Evolutionary conservation across 148 eudicot species (phyloP).

Genomic region (Rhododendron simsii): DNA sequence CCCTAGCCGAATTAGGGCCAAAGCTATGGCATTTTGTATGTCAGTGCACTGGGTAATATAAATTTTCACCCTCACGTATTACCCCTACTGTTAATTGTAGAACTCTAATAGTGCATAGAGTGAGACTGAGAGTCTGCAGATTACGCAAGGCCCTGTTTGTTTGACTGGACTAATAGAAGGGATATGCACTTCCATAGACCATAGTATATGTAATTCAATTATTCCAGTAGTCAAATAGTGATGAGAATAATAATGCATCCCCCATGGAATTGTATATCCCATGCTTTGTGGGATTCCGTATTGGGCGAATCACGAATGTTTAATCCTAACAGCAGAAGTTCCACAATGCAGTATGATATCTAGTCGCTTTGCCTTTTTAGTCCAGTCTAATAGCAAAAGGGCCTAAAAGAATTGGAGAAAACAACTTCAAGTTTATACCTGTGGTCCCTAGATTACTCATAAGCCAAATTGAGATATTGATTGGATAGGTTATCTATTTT

Average conservation of each 20-base stretch:
- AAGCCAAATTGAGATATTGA: neutral
- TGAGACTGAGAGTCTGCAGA: neutral
- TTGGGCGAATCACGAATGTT: neutral
- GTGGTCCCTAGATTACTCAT: neutral
- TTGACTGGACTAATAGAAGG: neutral
- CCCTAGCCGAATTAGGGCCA: conserved; percentile 86
- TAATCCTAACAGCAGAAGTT: neutral
- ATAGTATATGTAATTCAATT: neutral
- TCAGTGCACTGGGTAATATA: conserved; percentile 84
- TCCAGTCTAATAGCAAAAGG: neutral
- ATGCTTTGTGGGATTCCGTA: neutral
- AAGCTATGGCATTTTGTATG: conserved; percentile 97
- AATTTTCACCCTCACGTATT: neutral
- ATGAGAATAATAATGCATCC: neutral
- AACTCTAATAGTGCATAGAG: neutral
- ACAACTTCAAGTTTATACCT: neutral
- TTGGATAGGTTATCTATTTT: neutral
- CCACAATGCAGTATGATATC: neutral
- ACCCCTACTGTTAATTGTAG: neutral
- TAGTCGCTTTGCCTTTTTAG: neutral
- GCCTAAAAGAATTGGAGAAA: neutral
- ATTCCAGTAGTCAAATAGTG: neutral
- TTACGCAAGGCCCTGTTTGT: neutral
- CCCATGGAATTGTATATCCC: neutral
- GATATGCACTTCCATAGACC: neutral